Evolutionary conservation across 108 stramenopile species (phyloP).

Genomic region (Seminavis robusta): DNA sequence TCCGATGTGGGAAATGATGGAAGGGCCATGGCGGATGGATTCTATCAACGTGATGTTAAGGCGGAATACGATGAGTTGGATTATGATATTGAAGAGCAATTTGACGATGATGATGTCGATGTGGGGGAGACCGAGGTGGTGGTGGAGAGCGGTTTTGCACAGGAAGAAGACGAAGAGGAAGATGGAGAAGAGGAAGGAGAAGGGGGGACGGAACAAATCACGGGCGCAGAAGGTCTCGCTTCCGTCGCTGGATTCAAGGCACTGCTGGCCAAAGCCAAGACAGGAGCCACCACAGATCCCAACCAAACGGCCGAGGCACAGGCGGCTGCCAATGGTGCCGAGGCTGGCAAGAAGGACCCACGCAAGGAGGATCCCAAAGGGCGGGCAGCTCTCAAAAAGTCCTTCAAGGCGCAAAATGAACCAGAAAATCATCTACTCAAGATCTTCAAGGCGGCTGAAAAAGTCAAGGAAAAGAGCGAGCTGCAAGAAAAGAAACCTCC

Average conservation of each 20-base stretch:
- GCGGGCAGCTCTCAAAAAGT: slow-evolving; percentile 8
- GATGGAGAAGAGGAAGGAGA: slow-evolving; percentile 59
- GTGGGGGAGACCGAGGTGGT: slow-evolving; percentile 71
- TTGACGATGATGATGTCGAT: slow-evolving; percentile 89
- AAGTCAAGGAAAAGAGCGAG: slow-evolving; percentile 13
- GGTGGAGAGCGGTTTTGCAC: slow-evolving; percentile 51
- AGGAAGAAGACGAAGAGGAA: slow-evolving; percentile 53
- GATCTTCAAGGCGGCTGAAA: too few species aligned
- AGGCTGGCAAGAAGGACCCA: slow-evolving; percentile 12
- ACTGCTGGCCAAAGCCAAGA: slow-evolving; percentile 74
- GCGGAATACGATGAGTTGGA: slow-evolving; percentile 88
- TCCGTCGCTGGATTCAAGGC: slow-evolving; percentile 66
- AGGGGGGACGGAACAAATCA: slow-evolving; percentile 26
- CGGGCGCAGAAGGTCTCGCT: slow-evolving; percentile 70
- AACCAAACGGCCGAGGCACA: slow-evolving; percentile 27
- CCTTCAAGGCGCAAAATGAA: slow-evolving; percentile 2
- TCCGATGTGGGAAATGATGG: slow-evolving; percentile 83
- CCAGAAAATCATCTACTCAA: too few species aligned
- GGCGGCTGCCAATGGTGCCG: slow-evolving; percentile 24
- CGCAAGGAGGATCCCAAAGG: slow-evolving; percentile 26
- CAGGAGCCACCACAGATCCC: slow-evolving; percentile 49
- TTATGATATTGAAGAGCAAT: slow-evolving; percentile 88
- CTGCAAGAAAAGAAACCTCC: slow-evolving; percentile 6
- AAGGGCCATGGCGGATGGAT: slow-evolving; percentile 82
- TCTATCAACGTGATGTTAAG: slow-evolving; percentile 80